A percentile compares a stretch with the other conserved stretches of the same genome.
Conservation (phyloP, 2,329 filamentous ascomycete genomes). For the Fusarium nygamai region DNA sequence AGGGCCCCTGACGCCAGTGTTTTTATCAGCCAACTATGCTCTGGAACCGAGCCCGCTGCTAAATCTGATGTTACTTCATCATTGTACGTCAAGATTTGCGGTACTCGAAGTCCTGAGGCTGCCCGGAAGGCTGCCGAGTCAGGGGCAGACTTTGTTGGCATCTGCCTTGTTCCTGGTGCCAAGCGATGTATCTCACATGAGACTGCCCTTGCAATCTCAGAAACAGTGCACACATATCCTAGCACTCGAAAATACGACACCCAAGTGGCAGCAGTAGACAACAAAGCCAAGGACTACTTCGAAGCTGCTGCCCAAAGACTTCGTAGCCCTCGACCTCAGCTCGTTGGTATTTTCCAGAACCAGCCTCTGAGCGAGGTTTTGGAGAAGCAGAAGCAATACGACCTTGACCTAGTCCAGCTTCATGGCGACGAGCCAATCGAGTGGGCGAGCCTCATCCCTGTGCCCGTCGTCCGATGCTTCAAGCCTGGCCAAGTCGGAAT, state of each 20-base stretch:
- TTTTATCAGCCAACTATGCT: slow-evolving; percentile 88
- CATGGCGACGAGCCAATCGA: slow-evolving; percentile 93
- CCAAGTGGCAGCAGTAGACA: slow-evolving; percentile 41
- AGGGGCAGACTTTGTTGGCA: slow-evolving; percentile 91
- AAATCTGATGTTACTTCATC: slow-evolving; percentile 52
- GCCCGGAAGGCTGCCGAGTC: slow-evolving; percentile 83
- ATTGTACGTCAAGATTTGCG: slow-evolving; percentile 92
- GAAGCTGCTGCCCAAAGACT: slow-evolving; percentile 60
- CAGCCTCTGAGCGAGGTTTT: slow-evolving; percentile 87
- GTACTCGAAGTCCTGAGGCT: slow-evolving; percentile 83
- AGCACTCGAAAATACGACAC: slow-evolving; percentile 50
- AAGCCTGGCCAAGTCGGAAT: slow-evolving; percentile 79
- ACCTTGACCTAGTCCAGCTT: slow-evolving; percentile 89
- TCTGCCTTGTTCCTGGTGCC: slow-evolving; percentile 85
- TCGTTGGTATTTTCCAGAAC: slow-evolving; percentile 95
- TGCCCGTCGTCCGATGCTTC: slow-evolving; percentile 90
- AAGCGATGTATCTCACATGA: slow-evolving; percentile 84
- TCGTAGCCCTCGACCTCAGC: slow-evolving; percentile 69
- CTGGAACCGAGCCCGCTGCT: slow-evolving; percentile 56
- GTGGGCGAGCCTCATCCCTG: slow-evolving; percentile 88
- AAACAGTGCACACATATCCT: slow-evolving; percentile 77
- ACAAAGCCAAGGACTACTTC: slow-evolving; percentile 75
- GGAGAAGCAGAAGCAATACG: slow-evolving; percentile 77
- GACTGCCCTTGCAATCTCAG: slow-evolving; percentile 81
- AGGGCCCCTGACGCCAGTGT: slow-evolving; percentile 81